Conservation (phyloP, 257 asterid species). For the Petrea volubilis region DNA sequence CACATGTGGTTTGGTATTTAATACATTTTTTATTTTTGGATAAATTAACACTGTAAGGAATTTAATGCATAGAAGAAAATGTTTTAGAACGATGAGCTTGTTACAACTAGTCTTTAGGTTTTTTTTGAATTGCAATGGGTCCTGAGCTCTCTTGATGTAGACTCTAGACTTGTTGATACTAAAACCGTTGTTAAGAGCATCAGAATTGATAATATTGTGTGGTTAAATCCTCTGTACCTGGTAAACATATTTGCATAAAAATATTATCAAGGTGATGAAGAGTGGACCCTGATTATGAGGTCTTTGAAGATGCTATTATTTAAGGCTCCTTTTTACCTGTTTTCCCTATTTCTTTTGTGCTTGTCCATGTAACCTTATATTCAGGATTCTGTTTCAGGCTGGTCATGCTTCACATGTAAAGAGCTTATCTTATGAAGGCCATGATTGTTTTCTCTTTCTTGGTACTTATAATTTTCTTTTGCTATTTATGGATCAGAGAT, state of each 20-base stretch:
- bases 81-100: neutral
- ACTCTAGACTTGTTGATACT: neutral
- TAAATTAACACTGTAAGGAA: neutral
- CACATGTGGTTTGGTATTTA: too few relatives aligned
- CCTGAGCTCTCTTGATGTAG: neutral
- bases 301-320: constrained; percentile 1
- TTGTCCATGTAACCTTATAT: neutral
- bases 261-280: neutral
- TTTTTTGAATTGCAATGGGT: neutral
- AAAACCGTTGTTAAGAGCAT: neutral
- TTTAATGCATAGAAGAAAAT: neutral
- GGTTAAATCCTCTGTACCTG: neutral
- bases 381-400: constrained; percentile 4
- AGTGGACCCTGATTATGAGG: neutral
- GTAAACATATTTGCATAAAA: neutral
- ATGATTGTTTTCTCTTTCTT: constrained; percentile 12
- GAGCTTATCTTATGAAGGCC: neutral
- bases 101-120: constrained; percentile 1
- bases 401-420: constrained; percentile 8
- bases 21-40: too few relatives aligned
- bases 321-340: neutral
- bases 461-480: constrained; percentile 6
- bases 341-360: neutral
- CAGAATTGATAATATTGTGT: neutral
- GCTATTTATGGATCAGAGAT: constrained; percentile 44